A percentile compares a stretch with the other conserved stretches of the same genome.
phyloP scores from a whole-genome alignment of 805 yeast species.

The Saccharomycopsis sp. region DNA sequence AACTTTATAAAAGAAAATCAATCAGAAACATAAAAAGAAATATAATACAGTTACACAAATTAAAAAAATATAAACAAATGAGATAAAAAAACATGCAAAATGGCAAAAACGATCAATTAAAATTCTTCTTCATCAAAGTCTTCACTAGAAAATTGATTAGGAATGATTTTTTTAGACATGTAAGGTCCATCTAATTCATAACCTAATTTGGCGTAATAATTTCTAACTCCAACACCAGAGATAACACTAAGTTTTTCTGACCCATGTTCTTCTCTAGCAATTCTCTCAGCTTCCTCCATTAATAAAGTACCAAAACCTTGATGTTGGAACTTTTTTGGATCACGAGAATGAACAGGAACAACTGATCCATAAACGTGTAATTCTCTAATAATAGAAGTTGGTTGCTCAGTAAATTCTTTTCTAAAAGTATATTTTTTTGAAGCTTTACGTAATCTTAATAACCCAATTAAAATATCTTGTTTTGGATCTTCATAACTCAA shows the following conservation, averaged over 20 bases:
- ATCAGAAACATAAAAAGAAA: neutral
- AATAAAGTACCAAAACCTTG: constrained; percentile 96
- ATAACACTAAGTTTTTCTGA: constrained; percentile 86
- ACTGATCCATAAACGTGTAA: constrained; percentile 96
- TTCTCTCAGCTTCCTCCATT: constrained; percentile 98
- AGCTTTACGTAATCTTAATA: constrained; percentile 79
- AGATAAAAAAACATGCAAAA: neutral
- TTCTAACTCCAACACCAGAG: constrained; percentile 95
- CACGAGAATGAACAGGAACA: constrained; percentile 91
- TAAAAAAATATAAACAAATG: neutral
- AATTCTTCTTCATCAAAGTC: constrained; percentile 2
- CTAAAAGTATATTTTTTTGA: constrained; percentile 83
- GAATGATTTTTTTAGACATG: constrained; percentile 61
- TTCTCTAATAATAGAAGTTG: constrained; percentile 91
- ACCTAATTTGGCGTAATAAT: constrained; percentile 87
- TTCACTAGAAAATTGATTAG: constrained; percentile 3
- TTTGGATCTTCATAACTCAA: constrained; percentile 93
- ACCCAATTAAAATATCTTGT: constrained; percentile 89
- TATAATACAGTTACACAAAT: neutral
- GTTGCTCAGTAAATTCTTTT: constrained; percentile 75
- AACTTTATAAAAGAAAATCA: no score
- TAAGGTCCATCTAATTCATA: constrained; percentile 91
- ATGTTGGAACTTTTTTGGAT: constrained; percentile 96
- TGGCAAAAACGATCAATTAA: neutral
- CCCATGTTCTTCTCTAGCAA: constrained; percentile 92